These are phyloP conservation scores for Rostrohypoxylon terebratum DNA, from an alignment of 495 filamentous ascomycete species.

Conservation along the genomic window DNA sequence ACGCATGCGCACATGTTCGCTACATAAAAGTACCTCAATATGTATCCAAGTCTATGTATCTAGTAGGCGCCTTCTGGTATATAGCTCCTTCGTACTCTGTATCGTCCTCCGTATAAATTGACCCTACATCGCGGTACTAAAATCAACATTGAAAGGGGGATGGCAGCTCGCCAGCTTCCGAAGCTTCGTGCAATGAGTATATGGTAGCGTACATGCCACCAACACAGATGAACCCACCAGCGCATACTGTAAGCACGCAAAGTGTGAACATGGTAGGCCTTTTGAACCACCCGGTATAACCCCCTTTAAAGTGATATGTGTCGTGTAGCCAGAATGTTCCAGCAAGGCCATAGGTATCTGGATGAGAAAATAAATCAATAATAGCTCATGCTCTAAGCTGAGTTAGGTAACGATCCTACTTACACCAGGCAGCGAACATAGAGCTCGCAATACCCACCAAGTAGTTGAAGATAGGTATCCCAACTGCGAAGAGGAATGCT, in stretches of 20 bases:
- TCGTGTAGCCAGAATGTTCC: slow-evolving; percentile 66
- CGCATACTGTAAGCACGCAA: slow-evolving; percentile 44
- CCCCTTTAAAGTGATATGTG: slow-evolving; percentile 36
- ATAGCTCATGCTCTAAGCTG: not conserved
- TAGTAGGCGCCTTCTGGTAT: not conserved
- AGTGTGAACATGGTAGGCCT: slow-evolving; percentile 41
- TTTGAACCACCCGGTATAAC: slow-evolving; percentile 36
- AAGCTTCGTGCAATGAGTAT: slow-evolving; percentile 37
- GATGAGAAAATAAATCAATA: not conserved
- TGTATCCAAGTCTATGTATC: not conserved
- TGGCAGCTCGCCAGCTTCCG: slow-evolving; percentile 41
- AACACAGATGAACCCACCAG: slow-evolving; percentile 50
- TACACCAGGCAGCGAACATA: slow-evolving; percentile 65
- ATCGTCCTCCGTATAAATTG: not conserved
- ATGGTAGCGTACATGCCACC: slow-evolving; percentile 49
- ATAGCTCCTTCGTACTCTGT: not conserved
- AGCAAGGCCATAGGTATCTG: slow-evolving; percentile 64
- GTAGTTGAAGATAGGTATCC: slow-evolving; percentile 74
- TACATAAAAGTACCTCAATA: too few relatives aligned
- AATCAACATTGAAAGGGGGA: slow-evolving; percentile 45
- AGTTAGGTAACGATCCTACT: not conserved
- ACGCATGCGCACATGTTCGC: not conserved
- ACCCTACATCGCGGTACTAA: not conserved
- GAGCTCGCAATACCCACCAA: slow-evolving; percentile 64
- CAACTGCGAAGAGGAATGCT: slow-evolving; percentile 73